Evolutionary conservation across 2,329 filamentous ascomycete genomes (phyloP).

Genomic region (Tolypocladium pustulatum): DNA sequence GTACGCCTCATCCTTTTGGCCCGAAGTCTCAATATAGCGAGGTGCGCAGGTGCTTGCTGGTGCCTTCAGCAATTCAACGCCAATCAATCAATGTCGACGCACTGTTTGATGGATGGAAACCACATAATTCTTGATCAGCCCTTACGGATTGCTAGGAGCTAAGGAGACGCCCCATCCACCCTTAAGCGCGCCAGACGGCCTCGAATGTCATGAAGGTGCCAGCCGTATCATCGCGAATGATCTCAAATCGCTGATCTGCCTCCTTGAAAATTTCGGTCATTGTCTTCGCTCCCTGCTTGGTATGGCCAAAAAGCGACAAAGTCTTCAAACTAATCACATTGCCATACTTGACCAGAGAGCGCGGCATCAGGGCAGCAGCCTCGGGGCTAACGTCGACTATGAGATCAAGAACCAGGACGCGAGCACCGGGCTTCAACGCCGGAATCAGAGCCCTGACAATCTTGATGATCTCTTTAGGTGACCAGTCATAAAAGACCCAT

Average conservation of each 20-base stretch:
- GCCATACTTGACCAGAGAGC: conserved; percentile 2
- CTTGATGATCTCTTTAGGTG: conserved; percentile 27
- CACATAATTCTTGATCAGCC: no score
- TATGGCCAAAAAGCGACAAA: conserved; percentile 32
- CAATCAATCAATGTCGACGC: no score
- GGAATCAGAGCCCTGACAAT: conserved; percentile 31
- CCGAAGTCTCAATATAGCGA: no score
- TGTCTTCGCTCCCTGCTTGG: conserved; percentile 6
- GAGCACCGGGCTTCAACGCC: conserved; percentile 30
- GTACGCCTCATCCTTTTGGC: no score
- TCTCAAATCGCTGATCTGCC: conserved; percentile 7
- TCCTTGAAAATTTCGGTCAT: conserved; percentile 5
- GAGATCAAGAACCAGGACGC: conserved; percentile 24
- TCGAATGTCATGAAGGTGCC: neutral
- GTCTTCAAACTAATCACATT: conserved; percentile 29
- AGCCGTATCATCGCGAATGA: neutral
- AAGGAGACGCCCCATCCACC: neutral
- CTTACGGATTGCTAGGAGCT: no score
- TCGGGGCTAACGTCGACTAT: conserved; percentile 15
- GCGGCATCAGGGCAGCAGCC: conserved; percentile 6
- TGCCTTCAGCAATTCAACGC: no score
- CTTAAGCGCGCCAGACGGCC: neutral
- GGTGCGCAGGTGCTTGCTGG: no score
- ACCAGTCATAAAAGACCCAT: conserved; percentile 44
- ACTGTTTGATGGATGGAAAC: no score